Base-by-base conservation (phyloP, 192 early-diverging fungal genomes). In the Rhizophagus clarus region DNA sequence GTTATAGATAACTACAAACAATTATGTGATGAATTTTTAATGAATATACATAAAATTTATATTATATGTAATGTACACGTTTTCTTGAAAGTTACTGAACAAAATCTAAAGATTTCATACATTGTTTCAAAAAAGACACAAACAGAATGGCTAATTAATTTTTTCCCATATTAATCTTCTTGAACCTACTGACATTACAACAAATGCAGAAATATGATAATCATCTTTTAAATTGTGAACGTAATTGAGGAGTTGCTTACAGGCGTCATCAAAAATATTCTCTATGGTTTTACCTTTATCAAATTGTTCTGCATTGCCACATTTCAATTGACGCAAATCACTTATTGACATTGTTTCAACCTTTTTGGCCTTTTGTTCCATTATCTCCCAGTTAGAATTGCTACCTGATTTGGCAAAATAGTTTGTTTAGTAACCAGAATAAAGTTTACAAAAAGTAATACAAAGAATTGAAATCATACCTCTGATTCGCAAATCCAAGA, bases 161-260 rank as follows among this genome's bases (percentile, higher is more conserved):
- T 68, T 67, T 17, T 68, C 31, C 66, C 66, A 68, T 32, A 68
- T 12, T 32, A 68, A 37, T 34, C 10, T 68, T 68, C 66, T 68
- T 1, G 66, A 68, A 32, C 66, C 66, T 0, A 68, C 32, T 14
- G 66, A 1, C 3, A 68, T 32, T 17, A 68, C 66, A 1, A 68
- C 32, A 17, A 68, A 68, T 68, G 31, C 66, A 0, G 32, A 68
- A 20, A 32, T 40, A 20, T 68, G 31, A 68, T 28, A 9, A 17
- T 40, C 17, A 32, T 68, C 66, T 32, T 68, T 68, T 20, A 68
- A 32, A 68, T 68, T 68, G 31, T 34, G 26, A 28, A 68, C 32
- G 7, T 68, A 68, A 9, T 32, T 20, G 10, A 68, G 17, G 31
- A 68, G 66, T 31, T 68, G 66, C 6, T 32, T 11, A 37, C 32